phyloP scores from a whole-genome alignment of 1,139 yeast species.

The Diutina scorzettiae region DNA sequence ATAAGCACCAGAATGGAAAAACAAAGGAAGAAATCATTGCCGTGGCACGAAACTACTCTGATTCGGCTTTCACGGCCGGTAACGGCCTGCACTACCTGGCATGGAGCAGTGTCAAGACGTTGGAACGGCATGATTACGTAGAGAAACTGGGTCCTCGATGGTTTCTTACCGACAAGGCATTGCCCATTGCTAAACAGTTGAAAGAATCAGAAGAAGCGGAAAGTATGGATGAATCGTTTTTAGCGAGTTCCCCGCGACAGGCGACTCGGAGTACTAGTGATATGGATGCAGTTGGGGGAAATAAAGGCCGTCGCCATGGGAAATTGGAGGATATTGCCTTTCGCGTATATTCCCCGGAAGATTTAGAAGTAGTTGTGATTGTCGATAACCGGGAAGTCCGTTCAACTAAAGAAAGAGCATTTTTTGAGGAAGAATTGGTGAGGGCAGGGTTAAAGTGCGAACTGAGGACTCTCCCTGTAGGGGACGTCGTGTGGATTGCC shows the following conservation, averaged over 20 bases:
- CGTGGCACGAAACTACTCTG: conserved; percentile 50
- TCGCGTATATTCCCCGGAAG: conserved; percentile 26
- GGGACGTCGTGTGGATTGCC: conserved; percentile 90
- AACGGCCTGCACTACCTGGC: conserved; percentile 61
- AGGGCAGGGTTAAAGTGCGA: conserved; percentile 40
- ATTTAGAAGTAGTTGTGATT: conserved; percentile 48
- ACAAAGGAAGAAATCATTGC: conserved; percentile 48
- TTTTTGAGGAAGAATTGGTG: conserved; percentile 44
- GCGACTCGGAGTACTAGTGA: too few species aligned
- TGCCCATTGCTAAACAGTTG: conserved; percentile 46
- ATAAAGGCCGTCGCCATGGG: not conserved
- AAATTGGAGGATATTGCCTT: conserved; percentile 15
- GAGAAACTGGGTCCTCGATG: conserved; percentile 44
- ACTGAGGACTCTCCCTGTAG: conserved; percentile 55
- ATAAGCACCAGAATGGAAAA: conserved; percentile 35
- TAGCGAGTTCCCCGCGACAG: not conserved
- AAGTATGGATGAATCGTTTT: conserved; percentile 14
- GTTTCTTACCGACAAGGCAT: conserved; percentile 64
- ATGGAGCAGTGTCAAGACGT: conserved; percentile 62
- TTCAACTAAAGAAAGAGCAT: conserved; percentile 51
- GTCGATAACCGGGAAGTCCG: conserved; percentile 76
- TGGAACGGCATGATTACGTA: conserved; percentile 54
- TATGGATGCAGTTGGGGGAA: not conserved
- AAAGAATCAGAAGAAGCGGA: conserved; percentile 31
- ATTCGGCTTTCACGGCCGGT: conserved; percentile 52